Conservation (phyloP, 768 basidiomycete genomes). For the Lactarius psammicola region DNA sequence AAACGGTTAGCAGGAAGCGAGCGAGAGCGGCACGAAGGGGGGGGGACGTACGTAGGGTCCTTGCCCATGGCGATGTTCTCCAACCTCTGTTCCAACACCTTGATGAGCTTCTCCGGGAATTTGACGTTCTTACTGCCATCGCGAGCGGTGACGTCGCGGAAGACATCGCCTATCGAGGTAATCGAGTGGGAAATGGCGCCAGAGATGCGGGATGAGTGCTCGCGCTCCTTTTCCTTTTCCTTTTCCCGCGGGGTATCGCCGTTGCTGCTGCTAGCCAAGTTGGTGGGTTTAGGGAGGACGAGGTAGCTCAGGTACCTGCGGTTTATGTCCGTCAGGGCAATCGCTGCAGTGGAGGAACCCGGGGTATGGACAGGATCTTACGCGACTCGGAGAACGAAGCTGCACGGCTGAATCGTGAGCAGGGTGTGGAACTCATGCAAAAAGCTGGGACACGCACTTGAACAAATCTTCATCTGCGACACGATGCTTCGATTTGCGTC, state of each 20-base stretch:
- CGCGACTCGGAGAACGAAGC: constrained; percentile 84
- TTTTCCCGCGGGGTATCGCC: constrained; percentile 40
- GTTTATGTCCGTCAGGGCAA: constrained; percentile 5
- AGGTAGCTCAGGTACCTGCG: constrained; percentile 70
- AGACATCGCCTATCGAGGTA: constrained; percentile 69
- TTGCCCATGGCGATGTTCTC: constrained; percentile 93
- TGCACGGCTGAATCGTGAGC: constrained; percentile 35
- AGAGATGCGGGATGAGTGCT: constrained; percentile 66
- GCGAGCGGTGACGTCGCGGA: constrained; percentile 59
- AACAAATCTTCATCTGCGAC: constrained; percentile 85
- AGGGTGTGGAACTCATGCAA: constrained; percentile 15
- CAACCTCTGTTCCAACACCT: constrained; percentile 84
- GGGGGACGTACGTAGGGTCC: constrained; percentile 71
- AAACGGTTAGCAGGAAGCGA: constrained; percentile 1
- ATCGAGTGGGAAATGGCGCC: constrained; percentile 56
- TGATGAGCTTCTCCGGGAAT: constrained; percentile 92
- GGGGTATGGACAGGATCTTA: constrained; percentile 42
- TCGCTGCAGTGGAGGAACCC: not conserved
- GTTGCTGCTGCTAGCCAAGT: constrained; percentile 31
- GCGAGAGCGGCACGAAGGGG: not conserved
- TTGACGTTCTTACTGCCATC: constrained; percentile 83
- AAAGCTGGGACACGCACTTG: constrained; percentile 54
- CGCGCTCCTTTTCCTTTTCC: constrained; percentile 54
- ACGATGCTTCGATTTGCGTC: constrained; percentile 70
- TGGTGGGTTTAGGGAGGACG: constrained; percentile 55